Evolutionary conservation across 495 filamentous ascomycete genomes (phyloP).

Genomic region (Aspergillus steynii): DNA sequence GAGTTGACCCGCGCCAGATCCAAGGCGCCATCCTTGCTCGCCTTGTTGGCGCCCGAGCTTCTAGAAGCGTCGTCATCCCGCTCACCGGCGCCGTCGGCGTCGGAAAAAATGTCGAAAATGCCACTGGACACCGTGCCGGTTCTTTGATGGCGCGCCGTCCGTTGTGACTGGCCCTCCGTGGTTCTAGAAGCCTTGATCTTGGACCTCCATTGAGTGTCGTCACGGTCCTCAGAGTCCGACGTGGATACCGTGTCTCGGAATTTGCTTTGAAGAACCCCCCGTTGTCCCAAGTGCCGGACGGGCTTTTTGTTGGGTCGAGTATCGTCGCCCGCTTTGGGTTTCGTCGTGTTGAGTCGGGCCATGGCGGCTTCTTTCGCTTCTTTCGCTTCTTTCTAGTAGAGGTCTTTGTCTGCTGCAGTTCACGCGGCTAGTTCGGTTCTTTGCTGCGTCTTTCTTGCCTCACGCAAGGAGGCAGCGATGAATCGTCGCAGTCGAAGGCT

Average conservation of each 20-base stretch:
- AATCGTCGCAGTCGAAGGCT: not conserved
- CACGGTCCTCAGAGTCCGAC: constrained; percentile 5
- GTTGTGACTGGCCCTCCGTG: constrained; percentile 12
- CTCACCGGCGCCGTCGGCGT: constrained; percentile 26
- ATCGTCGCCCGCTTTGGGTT: constrained; percentile 5
- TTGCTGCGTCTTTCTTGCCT: not conserved
- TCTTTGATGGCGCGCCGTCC: constrained; percentile 14
- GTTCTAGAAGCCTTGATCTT: constrained; percentile 2
- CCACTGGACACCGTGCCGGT: constrained; percentile 19
- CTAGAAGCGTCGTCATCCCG: constrained; percentile 13
- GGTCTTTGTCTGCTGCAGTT: constrained; percentile 1
- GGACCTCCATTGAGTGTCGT: constrained; percentile 7
- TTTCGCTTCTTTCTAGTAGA: not conserved
- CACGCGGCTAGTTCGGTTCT: not conserved
- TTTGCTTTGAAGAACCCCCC: constrained; percentile 4
- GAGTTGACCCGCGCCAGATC: constrained; percentile 39
- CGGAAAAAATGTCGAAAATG: constrained; percentile 37
- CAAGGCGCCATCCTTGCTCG: constrained; percentile 25
- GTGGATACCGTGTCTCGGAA: constrained; percentile 7
- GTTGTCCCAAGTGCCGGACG: constrained; percentile 5
- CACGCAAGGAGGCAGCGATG: not conserved
- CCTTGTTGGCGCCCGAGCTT: constrained; percentile 19
- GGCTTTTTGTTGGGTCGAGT: constrained; percentile 4
- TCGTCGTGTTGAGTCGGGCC: constrained; percentile 26
- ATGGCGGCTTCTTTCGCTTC: constrained; percentile 11